Base-by-base conservation (phyloP, 2,329 filamentous ascomycete species). In the Whalleya microplaca region DNA sequence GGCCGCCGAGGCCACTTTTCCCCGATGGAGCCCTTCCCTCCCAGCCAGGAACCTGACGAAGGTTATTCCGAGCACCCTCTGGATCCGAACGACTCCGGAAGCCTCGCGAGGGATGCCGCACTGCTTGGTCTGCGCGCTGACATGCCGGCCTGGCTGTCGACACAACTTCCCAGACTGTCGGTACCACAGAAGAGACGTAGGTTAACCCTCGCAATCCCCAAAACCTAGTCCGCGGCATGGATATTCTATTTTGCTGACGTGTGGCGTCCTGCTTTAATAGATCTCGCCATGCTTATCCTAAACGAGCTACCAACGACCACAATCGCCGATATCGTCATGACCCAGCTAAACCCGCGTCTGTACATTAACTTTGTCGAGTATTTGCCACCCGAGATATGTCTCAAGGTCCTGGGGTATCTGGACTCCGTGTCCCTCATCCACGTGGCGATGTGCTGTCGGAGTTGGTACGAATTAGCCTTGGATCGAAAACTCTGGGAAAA, bases 321-420 rank as follows among this genome's bases (percentile, higher is more conserved):
- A 51, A 87, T 97, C 57, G 87, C 89, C 48, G 82, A 88, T 44
- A 90, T 97, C 51, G 91, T 96, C 45, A 66, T 71, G 64, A 85
- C 93, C 52, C 84, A 88, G 61, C 78, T 96, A 18, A 90, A 88
- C 60, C 91, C 92, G 3, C 83, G 93, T 50, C 86, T 98, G 2
- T 93, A 97, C 73, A 94, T 97, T 75, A 91, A 99, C 75, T 96
- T 96, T 52, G 86, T 96, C 42, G 80, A 85, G 62, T 87, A 91
- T 67, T 84, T 99, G 0, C 95, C 95, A 0, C 86, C 91, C 21
- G 95, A 99, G 72, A 90, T 99, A 66, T 96, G 92, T 58, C 87
- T 95, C 44, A 89, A 96, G 68, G 89, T 98, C 44, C 87, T 99
- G 43, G 88, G 89, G 16, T 95, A 92, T 69, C 86, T 99, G 48